These are phyloP conservation scores for Dryas integrifolia DNA, from an alignment of 331 rosid species.

Conservation along the genomic window DNA sequence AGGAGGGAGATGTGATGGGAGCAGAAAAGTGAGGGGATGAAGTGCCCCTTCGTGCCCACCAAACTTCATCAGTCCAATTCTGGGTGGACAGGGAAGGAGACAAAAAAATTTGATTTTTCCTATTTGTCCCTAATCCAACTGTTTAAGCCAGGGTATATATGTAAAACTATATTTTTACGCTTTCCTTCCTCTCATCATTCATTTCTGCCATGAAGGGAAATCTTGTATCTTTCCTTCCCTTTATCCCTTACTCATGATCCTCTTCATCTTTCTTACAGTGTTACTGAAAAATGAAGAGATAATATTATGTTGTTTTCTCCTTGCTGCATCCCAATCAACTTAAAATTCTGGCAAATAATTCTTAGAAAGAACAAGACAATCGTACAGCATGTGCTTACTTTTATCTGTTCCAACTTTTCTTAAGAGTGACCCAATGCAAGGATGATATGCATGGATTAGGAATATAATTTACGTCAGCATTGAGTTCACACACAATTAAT, in stretches of 20 bases:
- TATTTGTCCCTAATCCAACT: not conserved
- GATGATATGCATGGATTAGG: not conserved
- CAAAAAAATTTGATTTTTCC: not conserved
- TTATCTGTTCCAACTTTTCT: not conserved
- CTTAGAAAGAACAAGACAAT: too few relatives aligned
- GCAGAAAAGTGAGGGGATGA: not conserved
- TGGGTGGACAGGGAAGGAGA: too few relatives aligned
- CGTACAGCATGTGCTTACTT: not conserved
- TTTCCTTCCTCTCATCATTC: not conserved
- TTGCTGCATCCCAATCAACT: conserved; percentile 5
- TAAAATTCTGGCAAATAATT: not conserved
- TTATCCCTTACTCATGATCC: not conserved
- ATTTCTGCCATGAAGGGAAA: not conserved
- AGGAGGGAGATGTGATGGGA: not conserved
- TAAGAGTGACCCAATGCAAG: conserved; percentile 7
- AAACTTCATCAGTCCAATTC: not conserved
- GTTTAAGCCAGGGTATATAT: not conserved
- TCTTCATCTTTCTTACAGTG: not conserved
- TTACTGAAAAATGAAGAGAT: not conserved
- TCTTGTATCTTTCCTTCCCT: not conserved
- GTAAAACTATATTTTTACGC: not conserved
- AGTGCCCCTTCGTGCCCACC: not conserved
- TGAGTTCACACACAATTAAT: conserved; percentile 20
- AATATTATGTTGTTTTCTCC: not conserved
- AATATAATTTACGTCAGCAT: not conserved